phyloP scores from a whole-genome alignment of 331 rosid genomes.

The Prunus yedoensis region DNA sequence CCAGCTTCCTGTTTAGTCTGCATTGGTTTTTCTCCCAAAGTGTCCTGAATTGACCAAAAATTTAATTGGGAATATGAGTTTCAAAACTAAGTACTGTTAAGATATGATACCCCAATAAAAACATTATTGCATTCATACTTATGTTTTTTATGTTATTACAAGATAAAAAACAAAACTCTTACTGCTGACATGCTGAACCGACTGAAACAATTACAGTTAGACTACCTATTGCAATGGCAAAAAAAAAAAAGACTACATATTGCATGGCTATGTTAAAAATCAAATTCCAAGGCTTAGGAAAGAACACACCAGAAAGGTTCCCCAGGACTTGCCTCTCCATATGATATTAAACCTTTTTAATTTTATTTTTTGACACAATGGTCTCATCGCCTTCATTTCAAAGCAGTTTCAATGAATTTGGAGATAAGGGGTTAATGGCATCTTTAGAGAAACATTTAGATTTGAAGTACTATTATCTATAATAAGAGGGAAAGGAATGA shows the following conservation, averaged over 20 bases:
- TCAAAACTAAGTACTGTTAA: not conserved
- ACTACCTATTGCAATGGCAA: not conserved
- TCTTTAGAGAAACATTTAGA: not conserved
- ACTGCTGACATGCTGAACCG: not conserved
- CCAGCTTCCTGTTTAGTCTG: conserved; percentile 40
- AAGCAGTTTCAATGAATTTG: not conserved
- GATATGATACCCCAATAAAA: not conserved
- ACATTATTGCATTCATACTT: not conserved
- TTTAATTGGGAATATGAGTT: conserved; percentile 13
- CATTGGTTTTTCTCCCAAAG: conserved; percentile 32
- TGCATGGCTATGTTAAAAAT: not conserved
- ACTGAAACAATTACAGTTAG: not conserved
- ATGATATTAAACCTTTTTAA: not conserved
- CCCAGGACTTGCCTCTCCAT: not conserved
- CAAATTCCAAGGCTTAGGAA: not conserved
- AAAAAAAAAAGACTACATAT: not conserved
- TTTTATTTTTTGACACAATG: not conserved
- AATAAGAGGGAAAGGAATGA: not conserved
- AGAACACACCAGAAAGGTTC: not conserved
- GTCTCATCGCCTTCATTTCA: not conserved
- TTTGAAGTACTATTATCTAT: not conserved
- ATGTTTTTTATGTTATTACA: not conserved
- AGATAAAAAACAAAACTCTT: not conserved
- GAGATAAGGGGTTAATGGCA: not conserved
- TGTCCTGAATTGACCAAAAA: conserved; percentile 48